phyloP scores from a whole-genome alignment of 2,329 filamentous ascomycete genomes.

The Amauroascus niger region DNA sequence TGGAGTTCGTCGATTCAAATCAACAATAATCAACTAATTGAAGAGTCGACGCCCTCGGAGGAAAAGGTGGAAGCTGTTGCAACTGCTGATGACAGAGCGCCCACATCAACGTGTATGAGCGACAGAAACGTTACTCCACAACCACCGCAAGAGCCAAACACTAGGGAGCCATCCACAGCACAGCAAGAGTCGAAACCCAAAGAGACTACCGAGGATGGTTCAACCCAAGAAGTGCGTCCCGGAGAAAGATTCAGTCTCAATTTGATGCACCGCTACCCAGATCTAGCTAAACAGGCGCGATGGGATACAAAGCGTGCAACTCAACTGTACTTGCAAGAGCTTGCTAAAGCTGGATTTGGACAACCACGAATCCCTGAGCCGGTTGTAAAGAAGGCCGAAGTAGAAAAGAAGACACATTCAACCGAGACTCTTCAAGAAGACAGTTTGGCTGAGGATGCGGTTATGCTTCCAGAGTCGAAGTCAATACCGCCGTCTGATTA shows the following conservation, averaged over 20 bases:
- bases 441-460: conserved; percentile 29
- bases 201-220: not conserved
- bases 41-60: not conserved
- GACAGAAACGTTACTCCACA: conserved; percentile 10
- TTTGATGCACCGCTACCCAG: conserved; percentile 36
- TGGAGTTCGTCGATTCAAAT: conserved; percentile 34
- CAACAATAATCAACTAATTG: conserved; percentile 21
- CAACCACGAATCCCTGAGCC: conserved; percentile 17
- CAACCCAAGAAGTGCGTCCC: not conserved
- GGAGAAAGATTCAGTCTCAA: conserved; percentile 14
- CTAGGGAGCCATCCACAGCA: not conserved
- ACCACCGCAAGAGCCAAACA: conserved; percentile 1
- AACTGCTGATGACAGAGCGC: conserved; percentile 8
- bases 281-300: conserved; percentile 44
- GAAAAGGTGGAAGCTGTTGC: conserved; percentile 4
- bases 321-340: conserved; percentile 46
- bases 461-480: conserved; percentile 23
- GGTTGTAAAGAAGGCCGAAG: not conserved
- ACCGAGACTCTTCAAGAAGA: conserved; percentile 17
- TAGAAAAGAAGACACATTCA: not conserved
- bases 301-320: conserved; percentile 48
- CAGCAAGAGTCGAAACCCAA: not conserved
- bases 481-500: conserved; percentile 25
- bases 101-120: not conserved
- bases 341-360: conserved; percentile 30